phyloP scores from a whole-genome alignment of 176 grass and related monocot genomes.

The Zizania latifolia region DNA sequence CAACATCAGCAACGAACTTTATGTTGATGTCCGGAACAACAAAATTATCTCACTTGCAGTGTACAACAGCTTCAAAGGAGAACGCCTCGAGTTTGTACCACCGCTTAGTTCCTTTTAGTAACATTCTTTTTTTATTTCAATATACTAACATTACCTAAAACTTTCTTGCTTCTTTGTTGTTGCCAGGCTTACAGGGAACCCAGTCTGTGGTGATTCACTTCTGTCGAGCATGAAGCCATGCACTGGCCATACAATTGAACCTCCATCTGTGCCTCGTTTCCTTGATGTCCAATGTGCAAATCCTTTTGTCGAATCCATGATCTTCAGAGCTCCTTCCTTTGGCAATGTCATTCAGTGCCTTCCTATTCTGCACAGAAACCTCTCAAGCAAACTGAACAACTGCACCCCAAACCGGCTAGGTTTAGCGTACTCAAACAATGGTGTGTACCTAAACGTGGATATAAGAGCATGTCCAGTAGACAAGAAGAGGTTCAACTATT shows the following conservation, averaged over 20 bases:
- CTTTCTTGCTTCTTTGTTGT: neutral
- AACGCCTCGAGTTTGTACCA: conserved; percentile 36
- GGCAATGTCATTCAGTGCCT: neutral
- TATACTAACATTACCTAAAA: conserved; percentile 1
- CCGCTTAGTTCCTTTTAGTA: conserved; percentile 1
- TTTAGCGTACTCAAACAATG: neutral
- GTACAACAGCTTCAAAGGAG: conserved; percentile 16
- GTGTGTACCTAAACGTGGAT: conserved; percentile 32
- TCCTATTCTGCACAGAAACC: neutral
- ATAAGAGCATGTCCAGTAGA: conserved; percentile 41
- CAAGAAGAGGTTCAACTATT: conserved; percentile 39
- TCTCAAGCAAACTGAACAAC: conserved; percentile 2
- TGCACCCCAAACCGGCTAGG: conserved; percentile 12
- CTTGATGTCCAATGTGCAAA: conserved; percentile 21
- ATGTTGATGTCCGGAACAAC: conserved; percentile 56
- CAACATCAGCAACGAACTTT: conserved; percentile 15
- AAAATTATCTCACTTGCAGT: conserved; percentile 32
- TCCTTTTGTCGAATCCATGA: conserved; percentile 52
- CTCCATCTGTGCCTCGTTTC: neutral
- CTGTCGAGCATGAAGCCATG: conserved; percentile 37
- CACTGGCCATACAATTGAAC: neutral
- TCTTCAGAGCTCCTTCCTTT: conserved; percentile 66
- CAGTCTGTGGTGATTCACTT: conserved; percentile 35
- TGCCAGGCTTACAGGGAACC: conserved; percentile 56
- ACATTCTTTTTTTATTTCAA: too few relatives aligned